Evolutionary conservation across 306 rosid species (phyloP).

Genomic region (Medicago lupulina): DNA sequence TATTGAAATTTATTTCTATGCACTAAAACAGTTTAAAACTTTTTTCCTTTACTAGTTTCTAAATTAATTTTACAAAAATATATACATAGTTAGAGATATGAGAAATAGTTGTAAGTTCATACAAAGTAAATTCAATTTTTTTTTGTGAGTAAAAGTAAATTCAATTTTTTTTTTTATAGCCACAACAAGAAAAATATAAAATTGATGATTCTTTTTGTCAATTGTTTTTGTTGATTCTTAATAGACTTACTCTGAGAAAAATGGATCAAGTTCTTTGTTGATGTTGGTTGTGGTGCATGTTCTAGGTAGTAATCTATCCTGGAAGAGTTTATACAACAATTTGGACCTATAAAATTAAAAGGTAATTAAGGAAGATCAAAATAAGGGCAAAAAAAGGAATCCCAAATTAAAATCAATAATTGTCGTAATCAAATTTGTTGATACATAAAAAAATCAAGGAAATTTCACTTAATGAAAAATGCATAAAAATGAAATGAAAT

Average conservation of each 20-base stretch:
- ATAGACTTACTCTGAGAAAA: slow-evolving; percentile 70
- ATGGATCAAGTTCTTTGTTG: slow-evolving; percentile 82
- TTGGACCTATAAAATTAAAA: slow-evolving; percentile 57
- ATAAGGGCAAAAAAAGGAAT: no score
- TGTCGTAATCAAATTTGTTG: not conserved
- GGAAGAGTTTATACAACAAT: slow-evolving; percentile 71
- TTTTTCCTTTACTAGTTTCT: no score
- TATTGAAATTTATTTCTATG: not conserved
- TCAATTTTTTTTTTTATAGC: no score
- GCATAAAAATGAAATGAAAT: not conserved
- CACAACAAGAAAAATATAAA: not conserved
- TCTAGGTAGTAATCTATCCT: slow-evolving; percentile 49
- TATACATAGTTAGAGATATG: no score
- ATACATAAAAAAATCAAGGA: no score
- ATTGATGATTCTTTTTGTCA: not conserved
- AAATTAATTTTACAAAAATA: no score
- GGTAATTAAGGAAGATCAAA: not conserved
- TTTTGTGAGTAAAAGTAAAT: no score
- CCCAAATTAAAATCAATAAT: not conserved
- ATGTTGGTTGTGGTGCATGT: slow-evolving; percentile 50
- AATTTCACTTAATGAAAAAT: no score
- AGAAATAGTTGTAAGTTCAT: no score
- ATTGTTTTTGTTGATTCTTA: not conserved
- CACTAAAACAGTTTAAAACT: no score
- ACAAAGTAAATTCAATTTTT: no score